Conservation (phyloP, 2,329 filamentous ascomycete species). For the Dothistroma septosporum region DNA sequence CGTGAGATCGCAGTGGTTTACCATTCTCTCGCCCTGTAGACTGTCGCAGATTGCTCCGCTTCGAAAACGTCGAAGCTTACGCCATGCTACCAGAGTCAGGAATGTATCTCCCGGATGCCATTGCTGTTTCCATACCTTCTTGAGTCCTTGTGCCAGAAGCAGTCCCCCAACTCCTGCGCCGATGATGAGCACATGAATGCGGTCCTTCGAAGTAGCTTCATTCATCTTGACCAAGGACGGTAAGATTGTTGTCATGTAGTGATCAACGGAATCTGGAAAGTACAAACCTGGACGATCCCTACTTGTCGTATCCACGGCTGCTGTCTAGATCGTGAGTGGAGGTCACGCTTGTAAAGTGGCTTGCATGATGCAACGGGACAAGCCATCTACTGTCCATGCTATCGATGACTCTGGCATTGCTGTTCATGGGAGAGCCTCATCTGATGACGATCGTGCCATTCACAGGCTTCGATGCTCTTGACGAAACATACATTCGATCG, state of each 20-base stretch:
- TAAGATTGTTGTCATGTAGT: too few relatives aligned
- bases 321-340: neutral
- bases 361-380: neutral
- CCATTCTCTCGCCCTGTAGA: slow-evolving; percentile 21
- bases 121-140: too few relatives aligned
- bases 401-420: too few relatives aligned
- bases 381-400: too few relatives aligned
- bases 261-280: too few relatives aligned
- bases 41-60: slow-evolving; percentile 14
- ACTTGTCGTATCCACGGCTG: neutral
- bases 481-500: too few relatives aligned
- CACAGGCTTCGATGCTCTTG: too few relatives aligned
- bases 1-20: neutral
- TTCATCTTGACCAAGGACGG: too few relatives aligned
- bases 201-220: neutral
- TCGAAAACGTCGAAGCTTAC: slow-evolving; percentile 22
- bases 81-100: slow-evolving; percentile 3
- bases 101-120: too few relatives aligned
- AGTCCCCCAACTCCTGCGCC: slow-evolving; percentile 22
- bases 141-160: slow-evolving; percentile 22
- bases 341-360: neutral
- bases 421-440: too few relatives aligned
- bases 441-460: too few relatives aligned
- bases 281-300: too few relatives aligned
- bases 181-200: slow-evolving; percentile 18